A percentile compares a stretch with the other conserved stretches of the same genome.
Conservation (phyloP, 106 monocot species). For the Dendrobium nobile region DNA sequence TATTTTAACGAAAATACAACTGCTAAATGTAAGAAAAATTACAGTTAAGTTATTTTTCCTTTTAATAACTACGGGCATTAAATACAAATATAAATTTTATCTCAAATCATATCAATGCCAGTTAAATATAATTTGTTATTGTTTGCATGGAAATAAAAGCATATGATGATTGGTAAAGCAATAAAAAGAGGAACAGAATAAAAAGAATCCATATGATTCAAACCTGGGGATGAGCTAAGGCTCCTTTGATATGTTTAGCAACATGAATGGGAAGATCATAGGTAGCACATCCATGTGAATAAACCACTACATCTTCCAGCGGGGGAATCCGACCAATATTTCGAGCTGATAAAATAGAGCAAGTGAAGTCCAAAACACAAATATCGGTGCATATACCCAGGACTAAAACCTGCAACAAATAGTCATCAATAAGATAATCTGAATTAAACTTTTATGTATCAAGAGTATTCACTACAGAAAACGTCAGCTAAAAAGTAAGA, state of each 20-base stretch:
- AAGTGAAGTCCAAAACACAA: slow-evolving; percentile 77
- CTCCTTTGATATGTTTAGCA: slow-evolving; percentile 49
- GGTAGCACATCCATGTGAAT: slow-evolving; percentile 85
- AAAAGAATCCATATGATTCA: neutral
- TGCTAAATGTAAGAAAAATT: neutral
- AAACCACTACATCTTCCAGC: slow-evolving; percentile 79
- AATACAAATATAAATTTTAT: too few relatives aligned
- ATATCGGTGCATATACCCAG: slow-evolving; percentile 90
- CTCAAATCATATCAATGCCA: too few relatives aligned
- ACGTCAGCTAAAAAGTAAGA: neutral
- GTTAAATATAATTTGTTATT: neutral
- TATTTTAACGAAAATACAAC: neutral
- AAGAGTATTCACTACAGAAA: neutral
- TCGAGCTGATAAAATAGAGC: slow-evolving; percentile 59
- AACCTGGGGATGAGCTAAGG: slow-evolving; percentile 80
- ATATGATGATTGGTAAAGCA: neutral
- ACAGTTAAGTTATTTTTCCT: too few relatives aligned
- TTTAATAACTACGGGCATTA: too few relatives aligned
- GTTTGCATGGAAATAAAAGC: neutral
- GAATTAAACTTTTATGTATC: neutral
- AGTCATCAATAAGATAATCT: neutral
- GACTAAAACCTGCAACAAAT: slow-evolving; percentile 55
- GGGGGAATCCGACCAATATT: slow-evolving; percentile 63
- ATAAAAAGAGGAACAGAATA: neutral
- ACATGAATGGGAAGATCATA: slow-evolving; percentile 58